These are phyloP conservation scores for Aureobasidium subglaciale DNA, from an alignment of 2,329 filamentous ascomycete genomes.

Conservation along the genomic window DNA sequence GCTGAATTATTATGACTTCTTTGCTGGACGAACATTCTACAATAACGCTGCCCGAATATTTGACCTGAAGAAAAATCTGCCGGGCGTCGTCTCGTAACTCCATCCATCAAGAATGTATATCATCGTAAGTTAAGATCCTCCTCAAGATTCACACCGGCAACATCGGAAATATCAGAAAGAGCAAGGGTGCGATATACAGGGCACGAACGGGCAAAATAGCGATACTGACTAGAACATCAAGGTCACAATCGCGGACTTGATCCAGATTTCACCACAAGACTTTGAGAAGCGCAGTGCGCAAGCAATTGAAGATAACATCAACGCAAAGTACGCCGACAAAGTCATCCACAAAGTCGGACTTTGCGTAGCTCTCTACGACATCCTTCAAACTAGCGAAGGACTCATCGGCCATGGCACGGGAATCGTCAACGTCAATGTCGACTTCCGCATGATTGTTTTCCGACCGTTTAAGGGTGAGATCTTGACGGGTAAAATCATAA, in stretches of 20 bases:
- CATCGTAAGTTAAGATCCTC: conserved; percentile 18
- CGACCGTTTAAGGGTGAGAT: conserved; percentile 94
- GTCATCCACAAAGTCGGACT: conserved; percentile 91
- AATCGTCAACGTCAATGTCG: conserved; percentile 90
- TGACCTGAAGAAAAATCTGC: conserved; percentile 15
- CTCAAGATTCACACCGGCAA: neutral
- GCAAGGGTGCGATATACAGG: neutral
- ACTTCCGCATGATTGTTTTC: conserved; percentile 90
- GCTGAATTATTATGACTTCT: conserved; percentile 10
- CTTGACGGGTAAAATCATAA: conserved; percentile 74
- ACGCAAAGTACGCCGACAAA: conserved; percentile 93
- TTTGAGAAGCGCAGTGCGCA: conserved; percentile 76
- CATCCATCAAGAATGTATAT: conserved; percentile 20
- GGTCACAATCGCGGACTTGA: conserved; percentile 91
- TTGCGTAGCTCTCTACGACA: conserved; percentile 87
- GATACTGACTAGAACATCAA: conserved; percentile 30
- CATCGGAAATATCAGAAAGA: neutral
- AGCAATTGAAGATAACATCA: conserved; percentile 93
- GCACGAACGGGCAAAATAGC: neutral
- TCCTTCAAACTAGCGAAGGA: conserved; percentile 83
- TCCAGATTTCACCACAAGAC: conserved; percentile 84
- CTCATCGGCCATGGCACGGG: conserved; percentile 89
- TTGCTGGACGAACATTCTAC: conserved; percentile 1
- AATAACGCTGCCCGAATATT: conserved; percentile 3
- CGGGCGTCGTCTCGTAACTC: neutral